phyloP scores from a whole-genome alignment of 805 yeast genomes.

The Hanseniaspora meyeri region DNA sequence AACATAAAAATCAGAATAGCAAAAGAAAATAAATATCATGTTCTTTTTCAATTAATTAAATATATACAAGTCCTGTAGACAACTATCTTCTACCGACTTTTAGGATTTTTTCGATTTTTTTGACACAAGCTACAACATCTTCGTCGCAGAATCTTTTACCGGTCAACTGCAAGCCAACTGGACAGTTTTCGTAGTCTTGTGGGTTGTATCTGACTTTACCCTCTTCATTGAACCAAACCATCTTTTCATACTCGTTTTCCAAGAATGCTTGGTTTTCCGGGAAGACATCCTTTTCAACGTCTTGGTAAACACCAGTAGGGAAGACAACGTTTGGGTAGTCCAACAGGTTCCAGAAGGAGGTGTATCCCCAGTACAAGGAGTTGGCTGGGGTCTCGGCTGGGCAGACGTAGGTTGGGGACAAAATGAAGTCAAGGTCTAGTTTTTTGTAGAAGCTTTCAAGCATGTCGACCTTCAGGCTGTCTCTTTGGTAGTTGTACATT shows the following conservation, averaged over 20 bases:
- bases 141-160: conserved; percentile 43
- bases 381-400: conserved; percentile 58
- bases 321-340: conserved; percentile 57
- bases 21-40: too few relatives aligned
- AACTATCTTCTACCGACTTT: conserved; percentile 18
- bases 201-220: conserved; percentile 25
- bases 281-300: conserved; percentile 41
- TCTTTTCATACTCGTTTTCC: conserved; percentile 19
- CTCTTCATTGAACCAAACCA: conserved; percentile 19
- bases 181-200: conserved; percentile 33
- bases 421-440: conserved; percentile 41
- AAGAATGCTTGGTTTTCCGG: conserved; percentile 14
- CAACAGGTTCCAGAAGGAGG: conserved; percentile 57
- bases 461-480: conserved; percentile 40
- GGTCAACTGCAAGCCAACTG: conserved; percentile 38
- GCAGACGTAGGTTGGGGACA: conserved; percentile 57
- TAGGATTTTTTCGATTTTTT: conserved; percentile 29
- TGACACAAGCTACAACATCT: conserved; percentile 35
- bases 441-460: conserved; percentile 18
- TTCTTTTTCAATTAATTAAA: background rate
- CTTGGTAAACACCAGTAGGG: conserved; percentile 52
- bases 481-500: conserved; percentile 43
- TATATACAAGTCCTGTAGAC: background rate
- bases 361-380: conserved; percentile 69
- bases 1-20: background rate